Percentiles rank a stretch among this genome's conserved stretches.
phyloP scores from a whole-genome alignment of 257 asterid species.

The Solanum dulcamara region DNA sequence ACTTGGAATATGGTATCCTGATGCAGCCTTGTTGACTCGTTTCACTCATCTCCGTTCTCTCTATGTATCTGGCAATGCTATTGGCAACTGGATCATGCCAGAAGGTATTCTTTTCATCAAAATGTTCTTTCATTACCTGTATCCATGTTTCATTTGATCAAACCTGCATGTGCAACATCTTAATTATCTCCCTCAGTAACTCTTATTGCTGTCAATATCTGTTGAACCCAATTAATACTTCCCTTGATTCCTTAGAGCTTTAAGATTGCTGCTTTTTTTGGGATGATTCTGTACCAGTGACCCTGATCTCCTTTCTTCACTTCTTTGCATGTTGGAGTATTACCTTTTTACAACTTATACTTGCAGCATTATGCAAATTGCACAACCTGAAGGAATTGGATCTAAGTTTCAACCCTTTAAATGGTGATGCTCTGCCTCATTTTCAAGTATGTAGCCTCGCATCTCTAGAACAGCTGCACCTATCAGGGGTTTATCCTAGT shows the following conservation, averaged over 20 bases:
- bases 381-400: constrained; percentile 4
- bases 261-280: neutral
- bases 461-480: neutral
- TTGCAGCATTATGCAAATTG: constrained; percentile 12
- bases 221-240: neutral
- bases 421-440: constrained; percentile 8
- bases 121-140: neutral
- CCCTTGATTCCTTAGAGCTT: neutral
- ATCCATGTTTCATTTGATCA: neutral
- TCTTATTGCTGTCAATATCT: neutral
- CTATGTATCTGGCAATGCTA: neutral
- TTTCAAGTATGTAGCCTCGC: neutral
- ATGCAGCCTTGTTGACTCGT: neutral
- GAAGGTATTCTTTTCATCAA: neutral
- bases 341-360: neutral
- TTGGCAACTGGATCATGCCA: constrained; percentile 1
- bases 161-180: neutral
- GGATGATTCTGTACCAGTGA: neutral
- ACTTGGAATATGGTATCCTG: constrained; percentile 1
- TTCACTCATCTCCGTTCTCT: neutral
- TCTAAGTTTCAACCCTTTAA: constrained; percentile 6
- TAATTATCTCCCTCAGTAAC: neutral
- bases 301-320: neutral
- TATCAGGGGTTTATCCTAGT: neutral
- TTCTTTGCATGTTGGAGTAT: neutral